Conservation (phyloP, 1,284 basidiomycete species). For the Cutaneotrichosporon sp. region DNA sequence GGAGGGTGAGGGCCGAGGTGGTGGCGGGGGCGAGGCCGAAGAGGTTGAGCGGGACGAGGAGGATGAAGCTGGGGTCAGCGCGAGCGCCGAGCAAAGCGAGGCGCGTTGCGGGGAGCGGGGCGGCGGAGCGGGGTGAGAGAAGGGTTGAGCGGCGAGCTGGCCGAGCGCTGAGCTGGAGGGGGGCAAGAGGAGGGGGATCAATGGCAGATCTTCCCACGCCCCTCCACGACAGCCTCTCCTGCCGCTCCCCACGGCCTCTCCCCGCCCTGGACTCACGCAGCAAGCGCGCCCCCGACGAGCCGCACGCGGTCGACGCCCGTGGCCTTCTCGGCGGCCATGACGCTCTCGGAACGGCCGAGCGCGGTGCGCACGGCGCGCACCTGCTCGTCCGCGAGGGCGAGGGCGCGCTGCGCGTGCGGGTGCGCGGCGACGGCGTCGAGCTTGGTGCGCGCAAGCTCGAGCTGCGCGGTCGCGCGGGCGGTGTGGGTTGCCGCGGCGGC, state of each 20-base stretch:
- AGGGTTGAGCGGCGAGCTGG: no score
- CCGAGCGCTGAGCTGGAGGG: no score
- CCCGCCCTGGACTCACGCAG: constrained; percentile 45
- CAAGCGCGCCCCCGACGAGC: constrained; percentile 34
- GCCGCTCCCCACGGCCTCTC: no score
- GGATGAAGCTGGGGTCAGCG: constrained; percentile 37
- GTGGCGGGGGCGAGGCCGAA: constrained; percentile 41
- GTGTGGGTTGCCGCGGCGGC: background rate
- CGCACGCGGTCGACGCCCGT: constrained; percentile 40
- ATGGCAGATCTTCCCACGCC: background rate
- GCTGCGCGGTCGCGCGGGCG: background rate
- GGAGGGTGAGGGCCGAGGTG: constrained; percentile 38
- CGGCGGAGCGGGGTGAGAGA: no score
- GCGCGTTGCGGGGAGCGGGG: background rate
- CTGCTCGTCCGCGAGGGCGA: constrained; percentile 19
- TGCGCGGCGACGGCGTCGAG: constrained; percentile 5
- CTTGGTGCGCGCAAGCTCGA: background rate
- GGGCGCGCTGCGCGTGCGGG: constrained; percentile 15
- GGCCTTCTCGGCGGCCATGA: constrained; percentile 35
- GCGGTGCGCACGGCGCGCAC: constrained; percentile 31
- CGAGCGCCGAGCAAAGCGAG: background rate
- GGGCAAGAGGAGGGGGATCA: background rate
- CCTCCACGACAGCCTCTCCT: no score
- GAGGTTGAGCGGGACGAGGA: constrained; percentile 46
- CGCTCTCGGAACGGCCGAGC: constrained; percentile 33